Evolutionary conservation across 1,284 basidiomycete genomes (phyloP).

Genomic region (Papiliotrema terrestris): DNA sequence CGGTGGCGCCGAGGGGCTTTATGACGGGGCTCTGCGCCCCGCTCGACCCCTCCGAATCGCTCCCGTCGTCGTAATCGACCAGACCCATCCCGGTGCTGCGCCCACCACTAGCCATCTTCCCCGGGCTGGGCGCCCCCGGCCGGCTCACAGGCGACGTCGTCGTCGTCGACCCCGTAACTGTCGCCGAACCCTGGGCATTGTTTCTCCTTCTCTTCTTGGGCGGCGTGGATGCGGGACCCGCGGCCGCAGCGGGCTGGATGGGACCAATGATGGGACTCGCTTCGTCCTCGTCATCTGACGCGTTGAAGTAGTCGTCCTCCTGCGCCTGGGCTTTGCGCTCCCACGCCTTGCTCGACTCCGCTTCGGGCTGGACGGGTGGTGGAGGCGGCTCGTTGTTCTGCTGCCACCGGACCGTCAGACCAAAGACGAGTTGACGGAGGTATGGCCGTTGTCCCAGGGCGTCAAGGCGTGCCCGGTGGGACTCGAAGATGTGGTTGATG

Average conservation of each 20-base stretch:
- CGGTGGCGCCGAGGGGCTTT: neutral
- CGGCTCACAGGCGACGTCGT: slow-evolving; percentile 5
- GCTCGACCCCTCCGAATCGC: slow-evolving; percentile 43
- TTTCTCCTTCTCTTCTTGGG: slow-evolving; percentile 18
- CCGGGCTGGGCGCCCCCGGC: slow-evolving; percentile 6
- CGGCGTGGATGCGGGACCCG: neutral
- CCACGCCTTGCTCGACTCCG: slow-evolving; percentile 54
- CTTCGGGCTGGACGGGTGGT: slow-evolving; percentile 54
- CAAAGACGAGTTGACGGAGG: slow-evolving; percentile 37
- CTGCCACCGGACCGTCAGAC: slow-evolving; percentile 77
- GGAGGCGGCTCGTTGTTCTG: slow-evolving; percentile 84
- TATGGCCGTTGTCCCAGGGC: slow-evolving; percentile 57
- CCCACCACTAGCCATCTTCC: neutral
- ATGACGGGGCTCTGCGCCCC: slow-evolving; percentile 22
- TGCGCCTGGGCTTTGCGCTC: slow-evolving; percentile 56
- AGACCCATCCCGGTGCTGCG: slow-evolving; percentile 25
- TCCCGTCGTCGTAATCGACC: slow-evolving; percentile 46
- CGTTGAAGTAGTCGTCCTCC: slow-evolving; percentile 84
- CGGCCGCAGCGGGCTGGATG: slow-evolving; percentile 8
- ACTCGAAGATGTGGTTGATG: slow-evolving; percentile 78
- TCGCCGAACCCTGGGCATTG: slow-evolving; percentile 4
- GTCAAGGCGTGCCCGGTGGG: slow-evolving; percentile 64
- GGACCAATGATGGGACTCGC: slow-evolving; percentile 15
- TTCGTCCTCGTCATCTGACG: slow-evolving; percentile 56
- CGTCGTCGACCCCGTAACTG: neutral